Percentiles rank a stretch among this genome's conserved stretches.
These are phyloP conservation scores for Arthrobotrys entomopaga DNA, from an alignment of 2,329 filamentous ascomycete species.

Conservation along the genomic window DNA sequence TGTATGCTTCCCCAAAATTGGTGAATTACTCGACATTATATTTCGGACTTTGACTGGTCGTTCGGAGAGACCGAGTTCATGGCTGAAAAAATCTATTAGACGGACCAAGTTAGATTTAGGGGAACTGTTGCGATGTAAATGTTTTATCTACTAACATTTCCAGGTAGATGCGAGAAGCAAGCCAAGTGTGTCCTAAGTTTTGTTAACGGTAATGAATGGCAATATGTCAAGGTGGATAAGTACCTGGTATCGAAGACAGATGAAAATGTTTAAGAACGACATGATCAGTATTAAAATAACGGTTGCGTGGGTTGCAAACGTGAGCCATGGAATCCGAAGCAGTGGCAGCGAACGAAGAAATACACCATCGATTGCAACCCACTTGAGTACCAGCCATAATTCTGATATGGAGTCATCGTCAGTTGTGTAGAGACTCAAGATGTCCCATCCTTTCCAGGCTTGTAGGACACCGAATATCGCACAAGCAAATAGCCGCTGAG, in stretches of 20 bases:
- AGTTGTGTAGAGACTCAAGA: constrained; percentile 63
- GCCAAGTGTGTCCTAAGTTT: constrained; percentile 23
- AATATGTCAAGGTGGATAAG: background rate
- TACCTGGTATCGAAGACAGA: constrained; percentile 63
- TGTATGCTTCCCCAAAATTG: constrained; percentile 95
- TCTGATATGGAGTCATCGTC: constrained; percentile 78
- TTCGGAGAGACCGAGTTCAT: constrained; percentile 93
- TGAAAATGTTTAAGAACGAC: constrained; percentile 85
- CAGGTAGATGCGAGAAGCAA: constrained; percentile 27
- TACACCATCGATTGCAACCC: constrained; percentile 84
- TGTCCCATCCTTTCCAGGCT: constrained; percentile 85
- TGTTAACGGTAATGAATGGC: constrained; percentile 1
- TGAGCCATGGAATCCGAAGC: constrained; percentile 90
- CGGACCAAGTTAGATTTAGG: background rate
- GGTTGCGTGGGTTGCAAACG: constrained; percentile 75
- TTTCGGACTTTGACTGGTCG: constrained; percentile 86
- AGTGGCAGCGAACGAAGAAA: constrained; percentile 89
- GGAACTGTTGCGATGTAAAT: too few species aligned
- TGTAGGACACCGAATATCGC: constrained; percentile 80
- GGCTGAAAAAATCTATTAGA: constrained; percentile 79
- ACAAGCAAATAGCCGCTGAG: constrained; percentile 86
- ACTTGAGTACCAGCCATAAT: constrained; percentile 88
- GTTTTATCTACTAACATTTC: constrained; percentile 35
- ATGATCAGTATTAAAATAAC: constrained; percentile 67
- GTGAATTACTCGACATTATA: constrained; percentile 88